A percentile compares a stretch with the other conserved stretches of the same genome.
phyloP scores from a whole-genome alignment of 345 rosid genomes.

The Populus davidiana region DNA sequence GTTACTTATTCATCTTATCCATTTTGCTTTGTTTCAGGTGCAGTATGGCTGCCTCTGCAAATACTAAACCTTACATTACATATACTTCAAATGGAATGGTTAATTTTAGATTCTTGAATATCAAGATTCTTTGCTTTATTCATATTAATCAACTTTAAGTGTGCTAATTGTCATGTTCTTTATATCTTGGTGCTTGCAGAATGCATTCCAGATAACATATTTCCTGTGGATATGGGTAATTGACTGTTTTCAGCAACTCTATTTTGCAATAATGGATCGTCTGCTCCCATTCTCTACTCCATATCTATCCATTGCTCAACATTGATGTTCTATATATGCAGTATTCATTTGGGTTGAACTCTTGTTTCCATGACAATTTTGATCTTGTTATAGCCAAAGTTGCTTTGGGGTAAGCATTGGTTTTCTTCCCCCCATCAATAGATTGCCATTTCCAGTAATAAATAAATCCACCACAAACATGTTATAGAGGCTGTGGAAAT shows the following conservation, averaged over 20 bases:
- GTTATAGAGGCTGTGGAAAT: neutral
- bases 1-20: constrained; percentile 73
- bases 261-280: neutral
- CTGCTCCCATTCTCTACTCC: neutral
- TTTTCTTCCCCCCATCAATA: neutral
- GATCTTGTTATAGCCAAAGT: constrained; percentile 53
- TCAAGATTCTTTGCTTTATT: neutral
- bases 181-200: constrained; percentile 44
- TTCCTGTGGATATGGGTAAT: constrained; percentile 94
- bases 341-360: constrained; percentile 64
- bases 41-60: neutral
- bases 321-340: constrained; percentile 25
- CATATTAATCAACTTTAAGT: neutral
- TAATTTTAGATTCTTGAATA: neutral
- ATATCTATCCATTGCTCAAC: neutral
- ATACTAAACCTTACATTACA: neutral
- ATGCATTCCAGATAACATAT: constrained; percentile 94
- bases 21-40: constrained; percentile 94
- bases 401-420: constrained; percentile 59
- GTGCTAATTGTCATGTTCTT: neutral
- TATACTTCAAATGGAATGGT: neutral
- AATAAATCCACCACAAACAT: neutral
- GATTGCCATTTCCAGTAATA: neutral
- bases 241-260: constrained; percentile 4
- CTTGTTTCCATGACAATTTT: constrained; percentile 74